Evolutionary conservation across 2,329 filamentous ascomycete species (phyloP).

Genomic region (Fusarium liriodendri): DNA sequence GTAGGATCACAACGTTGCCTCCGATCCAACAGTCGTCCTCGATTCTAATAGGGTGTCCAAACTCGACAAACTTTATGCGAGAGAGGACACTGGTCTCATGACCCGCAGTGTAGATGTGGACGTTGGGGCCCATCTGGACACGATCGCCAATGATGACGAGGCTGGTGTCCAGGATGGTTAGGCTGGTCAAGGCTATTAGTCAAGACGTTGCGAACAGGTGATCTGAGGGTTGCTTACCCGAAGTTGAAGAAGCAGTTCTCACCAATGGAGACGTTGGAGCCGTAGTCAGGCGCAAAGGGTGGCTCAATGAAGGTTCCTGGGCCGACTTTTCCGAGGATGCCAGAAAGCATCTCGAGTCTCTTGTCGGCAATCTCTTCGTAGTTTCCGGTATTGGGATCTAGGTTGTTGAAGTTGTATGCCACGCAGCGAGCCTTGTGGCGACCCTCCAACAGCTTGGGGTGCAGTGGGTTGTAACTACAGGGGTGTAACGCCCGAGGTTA

Average conservation of each 20-base stretch:
- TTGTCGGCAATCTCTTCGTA: constrained; percentile 13
- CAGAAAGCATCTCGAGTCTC: constrained; percentile 17
- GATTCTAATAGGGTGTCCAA: constrained; percentile 58
- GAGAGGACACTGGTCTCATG: constrained; percentile 74
- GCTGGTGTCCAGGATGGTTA: constrained; percentile 79
- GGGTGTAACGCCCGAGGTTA: background rate
- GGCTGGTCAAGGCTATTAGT: constrained; percentile 38
- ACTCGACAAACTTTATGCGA: constrained; percentile 60
- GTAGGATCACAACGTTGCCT: constrained; percentile 60
- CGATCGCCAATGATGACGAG: constrained; percentile 76
- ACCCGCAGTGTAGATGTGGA: constrained; percentile 76
- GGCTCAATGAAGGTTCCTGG: constrained; percentile 67
- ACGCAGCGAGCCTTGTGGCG: constrained; percentile 37
- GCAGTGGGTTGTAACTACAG: constrained; percentile 36
- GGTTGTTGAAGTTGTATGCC: constrained; percentile 38
- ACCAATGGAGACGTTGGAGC: constrained; percentile 72
- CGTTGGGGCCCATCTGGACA: constrained; percentile 78
- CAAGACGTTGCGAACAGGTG: rapidly evolving
- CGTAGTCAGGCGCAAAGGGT: constrained; percentile 72
- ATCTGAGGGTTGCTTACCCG: constrained; percentile 37
- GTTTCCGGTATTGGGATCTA: constrained; percentile 36
- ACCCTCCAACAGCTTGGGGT: constrained; percentile 29
- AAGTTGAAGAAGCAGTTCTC: constrained; percentile 72
- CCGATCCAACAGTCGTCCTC: constrained; percentile 68
- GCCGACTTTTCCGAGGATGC: constrained; percentile 36